phyloP scores from a whole-genome alignment of 306 rosid species.

The Begonia loranthoides region DNA sequence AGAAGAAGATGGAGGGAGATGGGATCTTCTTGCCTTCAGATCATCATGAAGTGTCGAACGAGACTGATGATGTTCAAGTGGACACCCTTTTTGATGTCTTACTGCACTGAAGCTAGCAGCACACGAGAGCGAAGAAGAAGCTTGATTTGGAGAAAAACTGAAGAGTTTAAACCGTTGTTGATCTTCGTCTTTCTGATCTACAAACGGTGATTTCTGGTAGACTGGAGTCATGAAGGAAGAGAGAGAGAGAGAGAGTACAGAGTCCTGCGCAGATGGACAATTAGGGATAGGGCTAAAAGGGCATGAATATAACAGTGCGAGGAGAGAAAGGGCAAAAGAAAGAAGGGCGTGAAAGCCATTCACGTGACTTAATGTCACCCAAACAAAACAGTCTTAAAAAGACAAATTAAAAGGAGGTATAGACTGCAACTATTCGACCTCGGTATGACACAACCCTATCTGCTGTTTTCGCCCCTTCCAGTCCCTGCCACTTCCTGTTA shows the following conservation, averaged over 20 bases:
- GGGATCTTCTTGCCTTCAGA: conserved; percentile 33
- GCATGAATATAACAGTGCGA: conserved; percentile 2
- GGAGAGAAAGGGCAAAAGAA: conserved; percentile 8
- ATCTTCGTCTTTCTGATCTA: conserved; percentile 17
- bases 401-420: conserved; percentile 39
- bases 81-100: conserved; percentile 21
- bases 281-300: background rate
- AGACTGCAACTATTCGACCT: conserved; percentile 34
- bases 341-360: conserved; percentile 15
- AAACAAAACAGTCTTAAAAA: conserved; percentile 20
- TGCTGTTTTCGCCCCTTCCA: conserved; percentile 9
- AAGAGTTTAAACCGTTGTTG: conserved; percentile 19
- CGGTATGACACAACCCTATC: conserved; percentile 24
- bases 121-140: conserved; percentile 16
- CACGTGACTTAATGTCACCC: conserved; percentile 40
- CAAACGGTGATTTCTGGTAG: conserved; percentile 21
- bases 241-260: conserved; percentile 7
- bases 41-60: conserved; percentile 10
- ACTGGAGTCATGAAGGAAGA: conserved; percentile 32
- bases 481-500: background rate
- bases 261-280: conserved; percentile 17
- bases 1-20: too few relatives aligned
- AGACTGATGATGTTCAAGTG: conserved; percentile 4
- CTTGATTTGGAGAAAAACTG: conserved; percentile 7
- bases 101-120: conserved; percentile 14